Percentiles rank a stretch among this genome's conserved stretches.
Evolutionary conservation across 148 eudicot species (phyloP).

Genomic region (Rhododendron ferrugineum): DNA sequence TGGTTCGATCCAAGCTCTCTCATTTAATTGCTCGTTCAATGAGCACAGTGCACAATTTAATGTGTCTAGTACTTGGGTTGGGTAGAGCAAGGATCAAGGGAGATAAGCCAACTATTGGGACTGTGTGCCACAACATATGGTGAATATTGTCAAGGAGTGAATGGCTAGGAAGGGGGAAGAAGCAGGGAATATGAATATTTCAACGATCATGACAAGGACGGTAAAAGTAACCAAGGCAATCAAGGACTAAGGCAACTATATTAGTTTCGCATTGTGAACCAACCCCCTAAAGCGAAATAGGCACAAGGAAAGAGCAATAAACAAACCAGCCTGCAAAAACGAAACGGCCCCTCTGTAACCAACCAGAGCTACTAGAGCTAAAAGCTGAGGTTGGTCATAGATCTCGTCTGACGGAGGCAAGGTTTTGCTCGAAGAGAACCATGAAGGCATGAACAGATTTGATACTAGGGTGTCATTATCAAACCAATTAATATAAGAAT

Average conservation of each 20-base stretch:
- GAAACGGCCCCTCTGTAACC: neutral
- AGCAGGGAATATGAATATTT: neutral
- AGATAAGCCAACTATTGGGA: neutral
- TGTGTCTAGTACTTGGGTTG: neutral
- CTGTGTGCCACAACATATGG: neutral
- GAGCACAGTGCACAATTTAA: neutral
- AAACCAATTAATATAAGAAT: neutral
- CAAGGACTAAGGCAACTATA: neutral
- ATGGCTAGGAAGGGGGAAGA: neutral
- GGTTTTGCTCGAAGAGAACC: neutral
- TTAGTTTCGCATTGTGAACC: neutral
- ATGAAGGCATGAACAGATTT: neutral
- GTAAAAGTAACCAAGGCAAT: neutral
- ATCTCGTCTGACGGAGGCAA: neutral
- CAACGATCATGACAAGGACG: neutral
- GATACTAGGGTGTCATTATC: neutral
- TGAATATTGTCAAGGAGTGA: neutral
- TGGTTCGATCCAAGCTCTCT: neutral
- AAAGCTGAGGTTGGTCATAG: neutral
- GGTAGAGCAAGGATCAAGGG: neutral
- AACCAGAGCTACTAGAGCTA: neutral
- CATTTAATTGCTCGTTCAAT: neutral
- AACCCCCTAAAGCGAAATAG: neutral
- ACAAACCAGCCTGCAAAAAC: neutral
- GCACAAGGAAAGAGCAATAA: neutral